Base-by-base conservation (phyloP, 1,284 basidiomycete genomes). In the Xerocomus subilludens region DNA sequence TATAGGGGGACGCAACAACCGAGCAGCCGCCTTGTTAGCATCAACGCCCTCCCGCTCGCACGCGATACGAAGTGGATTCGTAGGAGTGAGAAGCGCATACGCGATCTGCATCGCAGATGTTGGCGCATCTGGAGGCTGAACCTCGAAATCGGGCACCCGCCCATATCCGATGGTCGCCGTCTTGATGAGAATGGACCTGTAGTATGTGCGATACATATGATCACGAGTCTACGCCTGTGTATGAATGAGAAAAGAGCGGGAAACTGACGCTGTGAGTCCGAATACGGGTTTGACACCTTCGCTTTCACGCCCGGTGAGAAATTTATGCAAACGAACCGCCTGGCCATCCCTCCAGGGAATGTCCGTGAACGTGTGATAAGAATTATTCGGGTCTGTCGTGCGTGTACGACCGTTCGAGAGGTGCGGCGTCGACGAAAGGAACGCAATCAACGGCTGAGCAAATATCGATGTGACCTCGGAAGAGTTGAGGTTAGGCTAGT, bases 211-310 rank as follows among this genome's bases (percentile, higher is more conserved):
- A 42, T 42, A 42, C 42, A 42, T 4, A 42, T 42, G 42, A 42
- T 42, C 42, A 42, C 20, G 42, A 42, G 20, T 42, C 20, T 42
- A 20, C 42, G 42, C 42, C 42, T 20, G 42, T 16, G 42, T 42
- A 42, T 42, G 42, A 4, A 20, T 42, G 42, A 42, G 10, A 42
- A 42, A 20, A 42, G 42, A 42, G 20, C 10, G 42, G 20, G 42
- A 67, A n/a, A 88, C 91, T 77, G 80, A 96, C 94, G 94, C 90
- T 64, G 95, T 96, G 25, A 96, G 84, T 6, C 94, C 95, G 76
- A 91, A 95, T 3, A 96, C 90, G 25, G 95, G 95, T 79, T 95
- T 95, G 30, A 94, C 90, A 0, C 94, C 94, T 27, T 91, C 91
- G 10, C 89, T 90, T 82, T 96, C 95, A 55, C 94, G 85, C 0